These are phyloP conservation scores for Raddia guianensis DNA, from an alignment of 176 grass and related monocot genomes.

Conservation along the genomic window DNA sequence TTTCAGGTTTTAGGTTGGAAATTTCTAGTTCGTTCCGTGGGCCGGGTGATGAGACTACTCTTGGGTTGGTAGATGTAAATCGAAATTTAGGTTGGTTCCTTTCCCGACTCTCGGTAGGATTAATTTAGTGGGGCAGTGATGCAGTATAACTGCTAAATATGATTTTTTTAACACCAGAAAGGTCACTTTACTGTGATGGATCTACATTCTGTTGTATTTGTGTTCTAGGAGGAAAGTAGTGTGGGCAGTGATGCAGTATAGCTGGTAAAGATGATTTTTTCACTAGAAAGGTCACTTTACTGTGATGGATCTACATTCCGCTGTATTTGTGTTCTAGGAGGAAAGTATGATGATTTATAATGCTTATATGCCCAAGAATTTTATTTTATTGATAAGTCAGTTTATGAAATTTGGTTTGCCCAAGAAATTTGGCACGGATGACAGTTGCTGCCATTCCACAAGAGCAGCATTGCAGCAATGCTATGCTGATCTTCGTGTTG, in stretches of 20 bases:
- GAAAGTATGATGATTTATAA: neutral
- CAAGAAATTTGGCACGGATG: neutral
- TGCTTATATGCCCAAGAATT: neutral
- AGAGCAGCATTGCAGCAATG: too few relatives aligned
- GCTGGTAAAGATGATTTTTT: neutral
- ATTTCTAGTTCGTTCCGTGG: conserved; percentile 6
- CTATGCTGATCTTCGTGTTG: neutral
- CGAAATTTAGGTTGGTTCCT: neutral
- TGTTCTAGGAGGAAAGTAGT: neutral
- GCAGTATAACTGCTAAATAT: neutral
- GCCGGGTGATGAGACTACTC: neutral
- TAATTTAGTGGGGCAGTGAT: neutral
- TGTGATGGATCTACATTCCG: neutral
- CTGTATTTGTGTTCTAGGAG: neutral
- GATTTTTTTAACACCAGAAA: neutral
- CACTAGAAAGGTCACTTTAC: neutral
- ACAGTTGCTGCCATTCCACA: neutral
- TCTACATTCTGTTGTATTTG: neutral
- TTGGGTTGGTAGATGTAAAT: neutral
- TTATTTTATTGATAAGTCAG: neutral
- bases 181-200: neutral
- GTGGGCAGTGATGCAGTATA: neutral
- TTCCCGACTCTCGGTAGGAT: neutral
- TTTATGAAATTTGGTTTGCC: neutral
- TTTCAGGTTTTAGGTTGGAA: neutral